phyloP scores from a whole-genome alignment of 495 filamentous ascomycete genomes.

The Gamarada debralockiae region DNA sequence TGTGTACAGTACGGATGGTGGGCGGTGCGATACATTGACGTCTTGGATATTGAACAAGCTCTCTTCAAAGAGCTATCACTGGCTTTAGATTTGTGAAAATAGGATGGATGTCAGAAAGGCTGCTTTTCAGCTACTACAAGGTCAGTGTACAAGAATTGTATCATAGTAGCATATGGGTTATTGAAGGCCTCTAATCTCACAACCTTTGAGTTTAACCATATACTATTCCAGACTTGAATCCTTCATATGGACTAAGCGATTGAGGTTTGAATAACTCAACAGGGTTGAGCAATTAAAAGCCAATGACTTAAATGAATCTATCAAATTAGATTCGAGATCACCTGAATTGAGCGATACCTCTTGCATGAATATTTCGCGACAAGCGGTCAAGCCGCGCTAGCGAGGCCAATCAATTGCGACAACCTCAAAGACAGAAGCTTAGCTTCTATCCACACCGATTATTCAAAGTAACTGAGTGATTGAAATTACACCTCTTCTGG shows the following conservation, averaged over 20 bases:
- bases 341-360: background rate
- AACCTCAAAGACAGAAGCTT: constrained; percentile 7
- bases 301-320: background rate
- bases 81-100: background rate
- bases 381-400: constrained; percentile 9
- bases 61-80: background rate
- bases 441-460: constrained; percentile 23
- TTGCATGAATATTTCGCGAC: constrained; percentile 19
- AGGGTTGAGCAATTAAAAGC: too few relatives aligned
- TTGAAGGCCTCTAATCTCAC: too few relatives aligned
- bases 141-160: background rate
- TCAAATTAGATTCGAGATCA: background rate
- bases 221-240: too few relatives aligned
- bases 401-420: constrained; percentile 22
- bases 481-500: constrained; percentile 3
- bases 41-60: too few relatives aligned
- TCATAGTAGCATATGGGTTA: background rate
- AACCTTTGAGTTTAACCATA: too few relatives aligned
- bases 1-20: background rate
- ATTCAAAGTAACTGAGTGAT: constrained; percentile 10
- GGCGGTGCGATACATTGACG: too few relatives aligned
- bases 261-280: too few relatives aligned
- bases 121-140: too few relatives aligned
- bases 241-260: too few relatives aligned
- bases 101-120: background rate